Percentiles rank a stretch among this genome's conserved stretches.
These are phyloP conservation scores for Cicer judaicum DNA, from an alignment of 306 rosid genomes.

Conservation along the genomic window DNA sequence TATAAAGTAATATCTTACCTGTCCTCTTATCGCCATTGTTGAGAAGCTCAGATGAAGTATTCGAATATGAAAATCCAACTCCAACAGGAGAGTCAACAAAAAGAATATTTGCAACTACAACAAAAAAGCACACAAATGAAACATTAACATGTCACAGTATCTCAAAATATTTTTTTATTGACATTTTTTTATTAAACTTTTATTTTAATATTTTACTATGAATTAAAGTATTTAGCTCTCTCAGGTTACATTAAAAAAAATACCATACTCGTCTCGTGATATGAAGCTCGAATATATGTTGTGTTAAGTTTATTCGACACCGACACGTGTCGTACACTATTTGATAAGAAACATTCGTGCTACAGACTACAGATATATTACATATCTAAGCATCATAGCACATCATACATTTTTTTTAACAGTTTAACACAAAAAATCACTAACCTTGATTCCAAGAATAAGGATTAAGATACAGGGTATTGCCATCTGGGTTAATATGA, in stretches of 20 bases:
- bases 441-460: conserved; percentile 90
- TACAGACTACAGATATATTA: too few relatives aligned
- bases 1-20: conserved; percentile 46
- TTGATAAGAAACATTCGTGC: too few relatives aligned
- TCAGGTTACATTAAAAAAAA: too few relatives aligned
- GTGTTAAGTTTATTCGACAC: too few relatives aligned
- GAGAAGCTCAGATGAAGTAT: conserved; percentile 63
- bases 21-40: conserved; percentile 79
- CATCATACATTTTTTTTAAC: neutral
- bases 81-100: conserved; percentile 90
- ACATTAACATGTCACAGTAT: neutral
- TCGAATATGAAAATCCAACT: conserved; percentile 97
- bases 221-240: too few relatives aligned
- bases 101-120: conserved; percentile 82
- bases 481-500: conserved; percentile 69
- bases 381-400: neutral
- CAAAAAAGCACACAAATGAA: neutral
- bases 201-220: too few relatives aligned
- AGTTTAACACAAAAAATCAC: neutral
- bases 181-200: too few relatives aligned
- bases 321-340: too few relatives aligned
- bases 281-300: too few relatives aligned
- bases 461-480: conserved; percentile 71
- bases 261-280: too few relatives aligned
- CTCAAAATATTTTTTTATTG: too few relatives aligned